phyloP scores from a whole-genome alignment of 208 protist genomes.

The Leishmania aethiopica region DNA sequence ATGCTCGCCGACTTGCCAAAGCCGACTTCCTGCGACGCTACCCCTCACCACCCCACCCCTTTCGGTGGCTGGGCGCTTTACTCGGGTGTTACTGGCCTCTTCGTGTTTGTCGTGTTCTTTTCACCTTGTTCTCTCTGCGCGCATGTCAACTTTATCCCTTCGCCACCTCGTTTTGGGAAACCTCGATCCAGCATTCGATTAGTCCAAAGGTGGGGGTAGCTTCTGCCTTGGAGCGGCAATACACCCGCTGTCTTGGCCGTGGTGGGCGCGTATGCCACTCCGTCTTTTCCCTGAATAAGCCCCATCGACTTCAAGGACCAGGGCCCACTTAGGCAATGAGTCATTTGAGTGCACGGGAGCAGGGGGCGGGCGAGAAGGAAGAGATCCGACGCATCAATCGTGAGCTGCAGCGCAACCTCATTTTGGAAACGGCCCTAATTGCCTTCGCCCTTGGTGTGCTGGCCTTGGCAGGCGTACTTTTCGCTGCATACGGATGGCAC shows the following conservation, averaged over 20 bases:
- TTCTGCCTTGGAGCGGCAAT: not conserved
- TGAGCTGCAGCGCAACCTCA: constrained; percentile 43
- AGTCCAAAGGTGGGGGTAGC: not conserved
- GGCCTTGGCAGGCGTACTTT: constrained; percentile 25
- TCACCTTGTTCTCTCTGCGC: not conserved
- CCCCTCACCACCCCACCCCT: not conserved
- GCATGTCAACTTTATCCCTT: too few species aligned
- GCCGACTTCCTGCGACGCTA: not conserved
- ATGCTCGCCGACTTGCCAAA: not conserved
- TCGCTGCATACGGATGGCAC: constrained; percentile 47
- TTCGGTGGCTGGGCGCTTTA: not conserved
- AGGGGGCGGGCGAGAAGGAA: not conserved
- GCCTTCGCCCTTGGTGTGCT: constrained; percentile 61
- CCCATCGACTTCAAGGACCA: not conserved
- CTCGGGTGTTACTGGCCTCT: not conserved
- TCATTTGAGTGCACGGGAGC: not conserved
- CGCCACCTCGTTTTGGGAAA: too few species aligned
- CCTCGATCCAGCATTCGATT: not conserved
- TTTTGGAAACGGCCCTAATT: constrained; percentile 55
- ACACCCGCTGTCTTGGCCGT: not conserved
- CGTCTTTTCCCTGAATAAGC: not conserved
- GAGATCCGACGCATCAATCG: constrained; percentile 12
- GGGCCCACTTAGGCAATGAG: not conserved
- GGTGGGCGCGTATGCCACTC: not conserved
- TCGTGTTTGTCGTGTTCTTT: too few species aligned